A percentile compares a stretch with the other conserved stretches of the same genome.
Conservation (phyloP, 2,329 filamentous ascomycete species). For the Madurella mycetomatis region DNA sequence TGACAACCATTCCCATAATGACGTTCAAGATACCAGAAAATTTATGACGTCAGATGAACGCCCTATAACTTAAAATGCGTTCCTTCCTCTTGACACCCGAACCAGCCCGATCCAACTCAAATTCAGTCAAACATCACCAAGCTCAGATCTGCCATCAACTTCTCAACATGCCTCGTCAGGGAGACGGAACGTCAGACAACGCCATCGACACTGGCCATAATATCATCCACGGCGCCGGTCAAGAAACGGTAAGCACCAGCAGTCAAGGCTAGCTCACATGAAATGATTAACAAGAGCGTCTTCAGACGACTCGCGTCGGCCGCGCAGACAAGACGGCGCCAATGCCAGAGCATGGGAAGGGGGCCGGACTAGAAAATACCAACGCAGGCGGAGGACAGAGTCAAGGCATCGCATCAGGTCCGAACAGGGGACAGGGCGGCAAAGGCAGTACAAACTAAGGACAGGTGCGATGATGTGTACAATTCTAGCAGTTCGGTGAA, state of each 20-base stretch:
- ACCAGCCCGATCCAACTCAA: not conserved
- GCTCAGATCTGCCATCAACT: slow-evolving; percentile 6
- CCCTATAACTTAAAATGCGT: not conserved
- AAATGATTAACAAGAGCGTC: not conserved
- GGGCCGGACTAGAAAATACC: slow-evolving; percentile 36
- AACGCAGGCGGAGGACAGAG: slow-evolving; percentile 43
- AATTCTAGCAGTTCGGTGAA: slow-evolving; percentile 18
- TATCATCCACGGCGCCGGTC: slow-evolving; percentile 43
- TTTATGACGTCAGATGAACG: not conserved
- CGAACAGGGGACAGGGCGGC: slow-evolving; percentile 40
- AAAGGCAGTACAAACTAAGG: slow-evolving; percentile 3
- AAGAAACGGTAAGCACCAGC: slow-evolving; percentile 32
- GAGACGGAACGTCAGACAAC: slow-evolving; percentile 47
- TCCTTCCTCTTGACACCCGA: not conserved
- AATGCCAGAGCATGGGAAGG: slow-evolving; percentile 44
- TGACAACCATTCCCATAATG: not conserved
- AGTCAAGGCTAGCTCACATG: not conserved
- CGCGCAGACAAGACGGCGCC: slow-evolving; percentile 48
- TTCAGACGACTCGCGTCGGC: slow-evolving; percentile 34
- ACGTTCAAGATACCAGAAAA: not conserved
- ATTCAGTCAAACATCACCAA: not conserved
- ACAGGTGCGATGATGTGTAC: not conserved
- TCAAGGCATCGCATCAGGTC: slow-evolving; percentile 39
- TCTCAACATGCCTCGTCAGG: slow-evolving; percentile 46
- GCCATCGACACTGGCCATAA: slow-evolving; percentile 38